Evolutionary conservation across 345 rosid species (phyloP).

Genomic region (Brassica incana): DNA sequence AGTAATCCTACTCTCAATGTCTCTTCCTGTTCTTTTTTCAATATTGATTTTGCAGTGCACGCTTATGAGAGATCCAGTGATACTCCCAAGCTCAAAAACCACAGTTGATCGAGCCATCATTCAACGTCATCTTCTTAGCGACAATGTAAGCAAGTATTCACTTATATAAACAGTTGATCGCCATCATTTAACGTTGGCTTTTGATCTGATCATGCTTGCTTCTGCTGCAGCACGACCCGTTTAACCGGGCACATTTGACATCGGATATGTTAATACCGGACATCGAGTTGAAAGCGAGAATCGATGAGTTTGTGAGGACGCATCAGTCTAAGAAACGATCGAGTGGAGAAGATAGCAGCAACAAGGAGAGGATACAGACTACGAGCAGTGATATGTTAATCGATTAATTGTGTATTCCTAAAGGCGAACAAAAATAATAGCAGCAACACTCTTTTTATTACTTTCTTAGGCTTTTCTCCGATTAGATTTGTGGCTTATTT

Average conservation of each 20-base stretch:
- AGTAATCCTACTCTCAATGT: not conserved
- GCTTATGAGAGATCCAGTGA: slow-evolving; percentile 97
- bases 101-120: slow-evolving; percentile 92
- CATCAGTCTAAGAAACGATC: slow-evolving; percentile 61
- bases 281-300: slow-evolving; percentile 72
- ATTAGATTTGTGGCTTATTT: slow-evolving; percentile 1
- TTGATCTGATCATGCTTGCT: slow-evolving; percentile 32
- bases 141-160: slow-evolving; percentile 58
- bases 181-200: not conserved
- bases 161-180: slow-evolving; percentile 45
- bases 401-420: slow-evolving; percentile 45
- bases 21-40: not conserved
- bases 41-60: slow-evolving; percentile 56
- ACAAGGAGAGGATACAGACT: slow-evolving; percentile 44
- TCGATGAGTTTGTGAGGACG: slow-evolving; percentile 72
- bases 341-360: slow-evolving; percentile 57
- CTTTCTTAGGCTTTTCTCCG: slow-evolving; percentile 15
- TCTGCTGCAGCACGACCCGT: slow-evolving; percentile 83
- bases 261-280: slow-evolving; percentile 84
- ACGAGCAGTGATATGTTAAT: slow-evolving; percentile 35
- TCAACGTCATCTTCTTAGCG: slow-evolving; percentile 99
- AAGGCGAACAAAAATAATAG: not conserved
- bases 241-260: slow-evolving; percentile 89
- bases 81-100: slow-evolving; percentile 86
- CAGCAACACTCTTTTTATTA: not conserved